phyloP scores from a whole-genome alignment of 2,329 filamentous ascomycete genomes.

The Aspergillus nomiae region DNA sequence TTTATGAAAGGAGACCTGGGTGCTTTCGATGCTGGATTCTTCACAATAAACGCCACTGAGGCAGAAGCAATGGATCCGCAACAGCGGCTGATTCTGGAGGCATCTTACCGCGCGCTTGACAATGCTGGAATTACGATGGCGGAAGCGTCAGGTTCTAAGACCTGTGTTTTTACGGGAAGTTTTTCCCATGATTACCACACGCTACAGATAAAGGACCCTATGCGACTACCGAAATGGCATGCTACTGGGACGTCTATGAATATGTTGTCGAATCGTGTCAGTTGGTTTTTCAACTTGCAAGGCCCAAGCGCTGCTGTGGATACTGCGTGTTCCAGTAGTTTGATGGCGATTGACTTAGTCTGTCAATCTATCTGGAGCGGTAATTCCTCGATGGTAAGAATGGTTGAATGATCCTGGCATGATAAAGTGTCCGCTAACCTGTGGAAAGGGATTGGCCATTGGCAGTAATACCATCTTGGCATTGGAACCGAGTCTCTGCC shows the following conservation, averaged over 20 bases:
- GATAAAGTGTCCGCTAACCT: not conserved
- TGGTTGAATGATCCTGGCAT: not conserved
- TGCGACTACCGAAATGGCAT: slow-evolving; percentile 15
- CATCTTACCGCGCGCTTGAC: slow-evolving; percentile 30
- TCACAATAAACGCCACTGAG: slow-evolving; percentile 27
- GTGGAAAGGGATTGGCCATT: slow-evolving; percentile 4
- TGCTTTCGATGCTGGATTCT: slow-evolving; percentile 37
- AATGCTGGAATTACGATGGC: slow-evolving; percentile 30
- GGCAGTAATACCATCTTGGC: slow-evolving; percentile 21
- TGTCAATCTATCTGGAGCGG: slow-evolving; percentile 24
- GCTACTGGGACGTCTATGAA: slow-evolving; percentile 28
- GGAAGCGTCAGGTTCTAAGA: slow-evolving; percentile 31
- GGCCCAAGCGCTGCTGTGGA: slow-evolving; percentile 33
- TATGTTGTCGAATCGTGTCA: slow-evolving; percentile 36
- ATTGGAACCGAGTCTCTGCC: slow-evolving; percentile 12
- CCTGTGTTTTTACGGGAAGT: slow-evolving; percentile 35
- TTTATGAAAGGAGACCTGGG: slow-evolving; percentile 27
- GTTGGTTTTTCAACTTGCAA: slow-evolving; percentile 29
- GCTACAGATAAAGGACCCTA: slow-evolving; percentile 23
- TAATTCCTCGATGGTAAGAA: slow-evolving; percentile 17
- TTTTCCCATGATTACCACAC: slow-evolving; percentile 34
- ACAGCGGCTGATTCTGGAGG: slow-evolving; percentile 33
- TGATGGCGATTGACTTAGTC: slow-evolving; percentile 27
- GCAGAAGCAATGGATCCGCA: slow-evolving; percentile 35
- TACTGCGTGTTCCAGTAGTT: slow-evolving; percentile 30